Percentiles rank a stretch among this genome's conserved stretches.
Conservation (phyloP, 2,329 filamentous ascomycete species). For the Bretziella fagacearum region DNA sequence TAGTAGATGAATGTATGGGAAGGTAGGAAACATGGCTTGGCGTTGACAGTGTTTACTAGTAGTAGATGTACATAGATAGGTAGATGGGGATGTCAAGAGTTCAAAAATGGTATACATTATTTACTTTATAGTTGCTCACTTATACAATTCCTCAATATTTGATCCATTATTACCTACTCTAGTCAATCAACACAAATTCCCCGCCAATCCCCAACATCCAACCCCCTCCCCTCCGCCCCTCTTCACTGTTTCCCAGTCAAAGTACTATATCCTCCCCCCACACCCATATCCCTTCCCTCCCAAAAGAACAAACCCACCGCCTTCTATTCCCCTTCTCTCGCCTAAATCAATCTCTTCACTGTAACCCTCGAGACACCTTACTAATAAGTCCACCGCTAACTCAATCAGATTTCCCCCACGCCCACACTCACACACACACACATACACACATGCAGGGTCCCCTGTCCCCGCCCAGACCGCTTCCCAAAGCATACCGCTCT, state of each 20-base stretch:
- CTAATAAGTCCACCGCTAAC: too few species aligned
- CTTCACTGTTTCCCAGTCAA: too few species aligned
- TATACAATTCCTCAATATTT: neutral
- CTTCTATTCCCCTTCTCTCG: neutral
- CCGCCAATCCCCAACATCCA: neutral
- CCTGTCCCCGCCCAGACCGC: neutral
- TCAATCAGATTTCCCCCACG: too few species aligned
- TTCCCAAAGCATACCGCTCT: constrained; percentile 2
- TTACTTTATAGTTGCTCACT: neutral
- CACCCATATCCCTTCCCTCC: neutral
- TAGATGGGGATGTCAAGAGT: too few species aligned
- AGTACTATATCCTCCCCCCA: neutral
- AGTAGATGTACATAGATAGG: neutral
- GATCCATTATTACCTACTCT: neutral
- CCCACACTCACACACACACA: too few species aligned
- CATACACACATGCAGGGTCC: too few species aligned
- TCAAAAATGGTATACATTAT: too few species aligned
- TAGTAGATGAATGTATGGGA: neutral
- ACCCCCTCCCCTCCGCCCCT: neutral
- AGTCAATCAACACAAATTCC: neutral
- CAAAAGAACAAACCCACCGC: neutral
- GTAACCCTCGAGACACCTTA: neutral
- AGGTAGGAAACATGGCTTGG: neutral
- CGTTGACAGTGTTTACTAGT: neutral
- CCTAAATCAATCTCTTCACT: neutral